Evolutionary conservation across 169 alveolate species (phyloP).

Genomic region (Theileria parva): DNA sequence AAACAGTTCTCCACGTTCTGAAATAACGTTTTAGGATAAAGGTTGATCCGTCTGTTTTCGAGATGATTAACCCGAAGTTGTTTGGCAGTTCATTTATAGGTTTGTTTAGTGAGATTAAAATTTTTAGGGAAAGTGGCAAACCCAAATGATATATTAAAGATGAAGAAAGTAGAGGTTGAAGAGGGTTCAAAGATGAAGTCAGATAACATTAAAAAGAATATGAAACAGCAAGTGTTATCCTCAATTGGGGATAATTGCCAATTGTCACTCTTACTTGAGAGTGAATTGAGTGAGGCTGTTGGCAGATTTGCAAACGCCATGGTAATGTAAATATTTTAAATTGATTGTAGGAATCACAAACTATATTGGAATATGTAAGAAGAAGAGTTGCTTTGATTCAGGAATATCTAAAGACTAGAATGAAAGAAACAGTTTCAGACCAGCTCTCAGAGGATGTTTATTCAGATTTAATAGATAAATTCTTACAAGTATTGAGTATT

Average conservation of each 20-base stretch:
- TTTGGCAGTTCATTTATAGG: constrained; percentile 73
- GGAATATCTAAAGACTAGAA: constrained; percentile 7
- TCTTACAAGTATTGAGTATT: background rate
- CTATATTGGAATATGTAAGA: constrained; percentile 38
- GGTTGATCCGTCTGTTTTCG: constrained; percentile 63
- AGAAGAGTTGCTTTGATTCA: constrained; percentile 18
- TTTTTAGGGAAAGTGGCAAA: constrained; percentile 66
- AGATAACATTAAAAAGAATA: background rate
- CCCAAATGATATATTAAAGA: constrained; percentile 76
- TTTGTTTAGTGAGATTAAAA: background rate
- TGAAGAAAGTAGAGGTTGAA: constrained; percentile 33
- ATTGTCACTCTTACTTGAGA: constrained; percentile 30
- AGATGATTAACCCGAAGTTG: constrained; percentile 73
- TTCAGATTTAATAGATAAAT: constrained; percentile 20
- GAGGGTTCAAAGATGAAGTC: background rate
- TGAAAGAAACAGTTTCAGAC: constrained; percentile 24
- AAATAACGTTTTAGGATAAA: constrained; percentile 17
- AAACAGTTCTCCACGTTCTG: no score
- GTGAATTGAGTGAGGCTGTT: constrained; percentile 60
- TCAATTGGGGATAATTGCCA: constrained; percentile 28
- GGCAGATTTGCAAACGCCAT: constrained; percentile 38
- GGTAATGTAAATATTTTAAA: constrained; percentile 2
- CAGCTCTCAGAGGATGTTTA: constrained; percentile 49
- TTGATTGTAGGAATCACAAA: constrained; percentile 19
- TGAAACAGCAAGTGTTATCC: constrained; percentile 23